Conservation (phyloP, 2,329 filamentous ascomycete genomes). For the Botrytis fragariae region DNA sequence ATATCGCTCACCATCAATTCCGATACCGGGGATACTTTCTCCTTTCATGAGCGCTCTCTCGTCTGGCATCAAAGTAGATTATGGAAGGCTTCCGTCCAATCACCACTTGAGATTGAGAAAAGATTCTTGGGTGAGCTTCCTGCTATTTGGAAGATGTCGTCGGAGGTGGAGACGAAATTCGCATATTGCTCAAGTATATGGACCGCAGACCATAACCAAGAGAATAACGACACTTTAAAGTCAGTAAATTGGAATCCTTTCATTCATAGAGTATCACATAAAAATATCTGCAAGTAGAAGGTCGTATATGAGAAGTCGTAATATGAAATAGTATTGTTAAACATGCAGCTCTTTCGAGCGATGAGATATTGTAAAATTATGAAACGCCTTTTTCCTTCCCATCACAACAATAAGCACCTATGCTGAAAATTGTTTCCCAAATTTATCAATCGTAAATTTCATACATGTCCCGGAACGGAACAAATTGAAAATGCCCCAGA, state of each 20-base stretch:
- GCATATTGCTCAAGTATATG: too few relatives aligned
- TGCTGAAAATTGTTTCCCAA: conserved; percentile 11
- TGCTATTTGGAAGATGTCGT: background rate
- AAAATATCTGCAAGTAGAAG: background rate
- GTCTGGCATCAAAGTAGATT: background rate
- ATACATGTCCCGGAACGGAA: background rate
- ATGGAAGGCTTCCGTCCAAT: background rate
- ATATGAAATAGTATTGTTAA: conserved; percentile 11
- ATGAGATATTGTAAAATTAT: background rate
- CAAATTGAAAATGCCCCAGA: background rate
- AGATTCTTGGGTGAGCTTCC: background rate
- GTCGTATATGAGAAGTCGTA: background rate
- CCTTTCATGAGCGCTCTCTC: background rate
- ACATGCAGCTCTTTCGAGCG: conserved; percentile 1
- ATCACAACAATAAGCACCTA: conserved; percentile 5
- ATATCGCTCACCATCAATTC: background rate
- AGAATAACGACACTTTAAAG: background rate
- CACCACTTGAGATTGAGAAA: background rate
- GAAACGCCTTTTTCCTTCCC: conserved; percentile 13
- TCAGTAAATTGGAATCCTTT: background rate
- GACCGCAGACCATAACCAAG: background rate
- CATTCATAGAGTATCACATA: background rate
- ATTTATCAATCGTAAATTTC: background rate
- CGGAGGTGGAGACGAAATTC: background rate
- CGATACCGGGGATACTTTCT: background rate